phyloP scores from a whole-genome alignment of 768 basidiomycete genomes.

The Boletus rubropictus region DNA sequence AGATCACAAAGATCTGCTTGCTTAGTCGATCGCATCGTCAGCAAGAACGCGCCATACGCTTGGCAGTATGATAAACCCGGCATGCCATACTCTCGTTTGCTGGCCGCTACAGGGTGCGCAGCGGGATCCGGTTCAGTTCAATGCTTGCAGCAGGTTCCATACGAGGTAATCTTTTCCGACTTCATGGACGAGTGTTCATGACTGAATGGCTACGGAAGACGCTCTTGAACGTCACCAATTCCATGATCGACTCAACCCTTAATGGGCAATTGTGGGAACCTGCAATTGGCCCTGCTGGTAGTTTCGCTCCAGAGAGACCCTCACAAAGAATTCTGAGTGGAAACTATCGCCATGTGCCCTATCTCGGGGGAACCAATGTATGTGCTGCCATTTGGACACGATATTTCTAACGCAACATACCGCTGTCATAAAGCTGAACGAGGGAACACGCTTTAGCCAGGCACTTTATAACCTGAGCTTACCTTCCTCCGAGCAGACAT shows the following conservation, averaged over 20 bases:
- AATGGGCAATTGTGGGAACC: slow-evolving; percentile 57
- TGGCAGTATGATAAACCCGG: slow-evolving; percentile 47
- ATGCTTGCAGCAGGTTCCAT: slow-evolving; percentile 34
- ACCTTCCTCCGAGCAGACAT: slow-evolving; percentile 35
- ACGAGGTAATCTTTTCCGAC: slow-evolving; percentile 5
- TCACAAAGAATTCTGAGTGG: slow-evolving; percentile 42
- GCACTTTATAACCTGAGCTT: slow-evolving; percentile 35
- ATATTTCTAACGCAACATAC: neutral
- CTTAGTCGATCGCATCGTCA: slow-evolving; percentile 14
- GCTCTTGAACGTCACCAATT: slow-evolving; percentile 43
- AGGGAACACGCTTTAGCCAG: slow-evolving; percentile 8
- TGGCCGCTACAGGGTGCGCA: slow-evolving; percentile 43
- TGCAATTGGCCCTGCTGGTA: slow-evolving; percentile 45
- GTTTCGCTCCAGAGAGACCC: slow-evolving; percentile 42
- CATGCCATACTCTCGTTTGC: slow-evolving; percentile 44
- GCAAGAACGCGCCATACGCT: slow-evolving; percentile 45
- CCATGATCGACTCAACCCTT: slow-evolving; percentile 40
- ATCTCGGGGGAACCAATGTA: slow-evolving; percentile 53
- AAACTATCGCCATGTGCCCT: slow-evolving; percentile 49
- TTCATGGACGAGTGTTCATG: neutral
- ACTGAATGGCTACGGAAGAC: slow-evolving; percentile 29
- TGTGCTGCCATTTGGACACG: neutral
- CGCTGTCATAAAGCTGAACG: slow-evolving; percentile 6
- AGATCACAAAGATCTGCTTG: neutral
- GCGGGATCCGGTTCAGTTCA: slow-evolving; percentile 33